Percentiles rank a stretch among this genome's conserved stretches.
These are phyloP conservation scores for Osmanthus fragrans DNA, from an alignment of 257 asterid species.

Conservation along the genomic window DNA sequence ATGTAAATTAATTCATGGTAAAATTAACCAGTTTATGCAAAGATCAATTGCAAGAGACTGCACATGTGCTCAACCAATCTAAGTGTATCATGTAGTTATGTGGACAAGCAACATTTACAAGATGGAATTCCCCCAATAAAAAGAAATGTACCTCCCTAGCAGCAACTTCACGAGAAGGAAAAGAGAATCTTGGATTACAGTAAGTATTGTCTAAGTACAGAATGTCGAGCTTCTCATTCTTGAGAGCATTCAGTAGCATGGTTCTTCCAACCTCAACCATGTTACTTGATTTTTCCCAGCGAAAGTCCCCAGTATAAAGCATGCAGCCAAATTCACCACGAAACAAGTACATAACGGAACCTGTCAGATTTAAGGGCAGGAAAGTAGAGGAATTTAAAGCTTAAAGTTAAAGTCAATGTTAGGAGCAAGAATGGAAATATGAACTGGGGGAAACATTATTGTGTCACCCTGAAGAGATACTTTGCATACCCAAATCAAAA, in stretches of 20 bases:
- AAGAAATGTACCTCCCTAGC: constrained; percentile 58
- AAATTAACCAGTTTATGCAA: not conserved
- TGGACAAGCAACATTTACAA: not conserved
- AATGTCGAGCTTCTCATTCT: constrained; percentile 51
- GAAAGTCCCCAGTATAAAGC: constrained; percentile 89
- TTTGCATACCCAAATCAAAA: not conserved
- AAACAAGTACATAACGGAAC: constrained; percentile 85
- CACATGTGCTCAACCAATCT: not conserved
- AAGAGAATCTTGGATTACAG: constrained; percentile 66
- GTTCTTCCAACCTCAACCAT: constrained; percentile 49
- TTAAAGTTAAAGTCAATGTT: not conserved
- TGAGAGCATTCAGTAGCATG: constrained; percentile 69
- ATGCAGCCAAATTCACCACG: constrained; percentile 82
- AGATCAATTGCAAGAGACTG: not conserved
- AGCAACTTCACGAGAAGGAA: constrained; percentile 80
- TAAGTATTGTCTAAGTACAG: constrained; percentile 75
- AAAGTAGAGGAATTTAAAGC: not conserved
- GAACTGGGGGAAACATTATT: not conserved
- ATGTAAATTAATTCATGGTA: not conserved
- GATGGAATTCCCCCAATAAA: constrained; percentile 15
- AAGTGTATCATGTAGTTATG: not conserved
- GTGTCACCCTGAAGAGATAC: not conserved
- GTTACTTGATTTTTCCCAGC: constrained; percentile 59
- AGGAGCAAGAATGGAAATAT: constrained; percentile 5
- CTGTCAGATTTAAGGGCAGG: constrained; percentile 33